phyloP scores from a whole-genome alignment of 108 stramenopile genomes.

The Pseudonitzschia delicatissima region DNA sequence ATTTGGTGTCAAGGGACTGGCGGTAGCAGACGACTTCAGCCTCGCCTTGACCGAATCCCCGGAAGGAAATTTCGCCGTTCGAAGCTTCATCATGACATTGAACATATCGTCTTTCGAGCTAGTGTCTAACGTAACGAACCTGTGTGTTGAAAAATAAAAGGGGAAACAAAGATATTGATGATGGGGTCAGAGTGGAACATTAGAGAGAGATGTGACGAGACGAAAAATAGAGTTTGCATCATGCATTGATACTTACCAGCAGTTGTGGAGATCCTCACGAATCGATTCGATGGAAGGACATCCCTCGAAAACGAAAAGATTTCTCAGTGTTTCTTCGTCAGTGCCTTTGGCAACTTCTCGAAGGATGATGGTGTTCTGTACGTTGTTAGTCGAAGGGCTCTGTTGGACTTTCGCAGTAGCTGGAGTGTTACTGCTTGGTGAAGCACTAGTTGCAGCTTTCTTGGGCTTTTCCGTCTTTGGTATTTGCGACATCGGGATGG shows the following conservation, averaged over 20 bases:
- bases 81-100: conserved; percentile 41
- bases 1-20: conserved; percentile 3
- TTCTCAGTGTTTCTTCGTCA: conserved; percentile 39
- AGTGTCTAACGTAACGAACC: conserved; percentile 54
- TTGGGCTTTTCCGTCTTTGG: background rate
- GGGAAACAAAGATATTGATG: background rate
- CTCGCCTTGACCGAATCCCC: conserved; percentile 54
- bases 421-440: background rate
- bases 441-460: background rate
- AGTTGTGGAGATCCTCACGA: conserved; percentile 44
- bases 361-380: conserved; percentile 47
- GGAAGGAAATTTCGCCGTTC: conserved; percentile 32
- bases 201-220: background rate
- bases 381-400: background rate
- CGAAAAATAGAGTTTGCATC: background rate
- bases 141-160: conserved; percentile 15
- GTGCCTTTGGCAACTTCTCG: conserved; percentile 41
- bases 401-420: background rate
- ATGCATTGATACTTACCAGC: conserved; percentile 37
- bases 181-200: background rate
- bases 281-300: conserved; percentile 35
- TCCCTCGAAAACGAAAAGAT: conserved; percentile 34
- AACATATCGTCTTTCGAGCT: conserved; percentile 45
- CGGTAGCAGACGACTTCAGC: conserved; percentile 36
- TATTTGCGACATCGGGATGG: conserved; percentile 27